Evolutionary conservation across 495 filamentous ascomycete species (phyloP), one percentile per base, ranked within the genome.

Genomic region (Gamarada debralockiae): DNA sequence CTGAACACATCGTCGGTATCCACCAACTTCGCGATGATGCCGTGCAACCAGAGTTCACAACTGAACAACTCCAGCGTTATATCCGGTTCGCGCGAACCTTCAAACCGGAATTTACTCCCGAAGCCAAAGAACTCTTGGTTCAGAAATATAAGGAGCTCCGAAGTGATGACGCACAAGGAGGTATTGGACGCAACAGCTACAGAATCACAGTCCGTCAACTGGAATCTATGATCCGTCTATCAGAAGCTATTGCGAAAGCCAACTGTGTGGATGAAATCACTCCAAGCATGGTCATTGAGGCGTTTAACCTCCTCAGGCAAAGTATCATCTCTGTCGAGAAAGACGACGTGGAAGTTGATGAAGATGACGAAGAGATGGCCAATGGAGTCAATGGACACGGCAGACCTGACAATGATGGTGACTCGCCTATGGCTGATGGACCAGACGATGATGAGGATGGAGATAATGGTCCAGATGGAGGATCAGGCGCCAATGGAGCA

Each of bases 301-400:
- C 91, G 2, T 96, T 84, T 63, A 86, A 92, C 45, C 78, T 99
- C 6, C 77, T 99, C 4, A 73, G 89, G 25, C 90, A 96, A 70
- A 91, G 86, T 69, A 97, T 99, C 65, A 96, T 99, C 59, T 92
- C 87, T 14, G 92, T 99, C 15, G 95, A 99, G 67, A 93, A 96
- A 60, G 93, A 99, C 59, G 93, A 99, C 57, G 85, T 99, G 13
- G 93, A 97, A 65, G 87, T 99, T 31, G 92, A 97, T 13, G 92
- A 96, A 23, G 85, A 88, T 3, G 82, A 87, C 7, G 68, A 72
- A 48, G 59, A 67, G 24, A 63, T 60, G 2, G 58, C 20, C 50
- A 52, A 57, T 23, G 56, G 56, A 1, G 58, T 51, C 5, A 38
- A 64, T 73, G 12, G 53, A 63, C 12, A 61, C 61, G 18, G 41